Evolutionary conservation across 345 rosid species (phyloP), one percentile per base, ranked within the genome.

Genomic region (Viola odorata): DNA sequence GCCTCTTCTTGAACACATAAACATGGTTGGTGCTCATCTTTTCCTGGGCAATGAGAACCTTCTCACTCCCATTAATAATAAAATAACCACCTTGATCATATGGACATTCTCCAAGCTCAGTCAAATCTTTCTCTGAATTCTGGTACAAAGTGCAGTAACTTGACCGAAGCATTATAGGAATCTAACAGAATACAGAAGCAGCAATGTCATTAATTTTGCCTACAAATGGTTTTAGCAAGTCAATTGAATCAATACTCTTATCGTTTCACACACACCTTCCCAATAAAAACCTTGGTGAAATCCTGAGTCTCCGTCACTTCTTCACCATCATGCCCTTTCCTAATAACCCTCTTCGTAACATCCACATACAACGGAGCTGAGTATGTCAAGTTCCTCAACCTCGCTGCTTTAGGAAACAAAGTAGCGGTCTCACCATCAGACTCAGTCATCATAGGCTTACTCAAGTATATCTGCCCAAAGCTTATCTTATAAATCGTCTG

Each of bases 11-110:
- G 81, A 94, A 94, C 49, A 94, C 99, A 66, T 86, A 94, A 4
- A 94, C 96, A 65, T 90, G 99, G 70, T 94, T 94, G 36, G 99
- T 90, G 78, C 99, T 94, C 97, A 94, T 94, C 86, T 94, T 94
- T 84, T 94, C 99, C 60, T 94, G 97, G 42, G 99, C 97, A 73
- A 94, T 94, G 32, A 94, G 77, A 78, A 94, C 99, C 75, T 94
- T 94, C 64, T 94, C 99, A 84, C 99, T 94, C 50, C 97, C 97
- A 81, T 94, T 94, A 14, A 94, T 90, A 42, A 94, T 94, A 62
- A 94, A 94, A 69, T 94, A 94, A 38, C 97, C 99, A 8, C 99
- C 99, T 78, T 94, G 99, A 73, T 94, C 99, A 70, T 82, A 94
- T 36, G 99, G 97, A 69, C 99, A 94, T 76, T 94, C 99, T 60